Evolutionary conservation across 2,329 filamentous ascomycete genomes (phyloP).

Genomic region (Lachnellula arida): DNA sequence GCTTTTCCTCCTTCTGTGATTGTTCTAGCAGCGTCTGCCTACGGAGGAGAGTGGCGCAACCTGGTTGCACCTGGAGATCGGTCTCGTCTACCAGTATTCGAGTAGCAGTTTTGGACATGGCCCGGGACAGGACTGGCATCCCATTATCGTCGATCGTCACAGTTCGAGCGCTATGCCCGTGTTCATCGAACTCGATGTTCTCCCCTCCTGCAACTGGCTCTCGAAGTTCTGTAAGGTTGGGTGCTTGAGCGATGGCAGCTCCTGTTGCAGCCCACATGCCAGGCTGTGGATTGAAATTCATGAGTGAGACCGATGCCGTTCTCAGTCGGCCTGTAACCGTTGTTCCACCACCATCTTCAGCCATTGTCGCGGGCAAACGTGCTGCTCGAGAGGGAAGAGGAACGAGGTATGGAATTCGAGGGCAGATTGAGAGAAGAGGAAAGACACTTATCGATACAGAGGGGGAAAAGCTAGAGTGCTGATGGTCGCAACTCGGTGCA

Average conservation of each 20-base stretch:
- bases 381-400: too few species aligned
- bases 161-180: conserved; percentile 11
- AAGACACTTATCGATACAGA: too few species aligned
- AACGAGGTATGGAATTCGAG: too few species aligned
- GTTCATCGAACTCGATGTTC: conserved; percentile 19
- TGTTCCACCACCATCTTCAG: not conserved
- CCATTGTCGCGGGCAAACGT: not conserved
- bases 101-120: conserved; percentile 1
- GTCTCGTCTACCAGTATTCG: not conserved
- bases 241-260: conserved; percentile 17
- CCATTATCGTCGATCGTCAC: conserved; percentile 19
- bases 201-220: conserved; percentile 15
- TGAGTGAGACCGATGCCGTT: conserved; percentile 10
- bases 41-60: not conserved
- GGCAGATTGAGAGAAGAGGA: too few species aligned
- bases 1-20: conserved; percentile 4
- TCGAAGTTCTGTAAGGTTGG: conserved; percentile 14
- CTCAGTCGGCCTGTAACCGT: conserved; percentile 10
- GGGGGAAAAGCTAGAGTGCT: too few species aligned
- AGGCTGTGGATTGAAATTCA: conserved; percentile 18
- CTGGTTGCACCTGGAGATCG: not conserved
- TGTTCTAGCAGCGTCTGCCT: conserved; percentile 4
- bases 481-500: too few species aligned
- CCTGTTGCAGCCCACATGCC: conserved; percentile 20
- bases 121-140: not conserved